Conservation (phyloP, 2,329 filamentous ascomycete species). For the Massarina eburnea region DNA sequence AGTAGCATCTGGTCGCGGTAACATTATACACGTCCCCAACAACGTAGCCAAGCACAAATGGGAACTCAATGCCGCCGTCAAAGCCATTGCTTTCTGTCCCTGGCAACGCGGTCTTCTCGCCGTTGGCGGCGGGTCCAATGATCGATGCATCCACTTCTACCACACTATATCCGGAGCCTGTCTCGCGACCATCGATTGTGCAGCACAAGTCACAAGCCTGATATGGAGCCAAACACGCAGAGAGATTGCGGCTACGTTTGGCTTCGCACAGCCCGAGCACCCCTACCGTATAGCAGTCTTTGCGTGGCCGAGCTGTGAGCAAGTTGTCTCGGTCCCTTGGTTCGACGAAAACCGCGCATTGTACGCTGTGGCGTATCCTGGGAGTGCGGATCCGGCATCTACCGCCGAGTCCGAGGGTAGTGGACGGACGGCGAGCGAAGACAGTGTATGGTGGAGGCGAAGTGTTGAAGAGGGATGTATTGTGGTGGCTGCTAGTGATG, state of each 20-base stretch:
- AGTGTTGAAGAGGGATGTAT: constrained; percentile 76
- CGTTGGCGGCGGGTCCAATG: constrained; percentile 89
- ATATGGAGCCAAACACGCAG: constrained; percentile 84
- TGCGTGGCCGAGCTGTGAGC: constrained; percentile 87
- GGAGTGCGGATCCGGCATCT: constrained; percentile 51
- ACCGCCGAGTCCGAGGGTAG: constrained; percentile 4
- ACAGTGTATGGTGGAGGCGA: constrained; percentile 57
- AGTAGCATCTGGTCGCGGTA: constrained; percentile 32
- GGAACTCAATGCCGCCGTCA: constrained; percentile 83
- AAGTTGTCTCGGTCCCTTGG: constrained; percentile 85
- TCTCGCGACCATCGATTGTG: constrained; percentile 87
- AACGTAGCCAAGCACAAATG: constrained; percentile 71
- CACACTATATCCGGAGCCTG: constrained; percentile 81
- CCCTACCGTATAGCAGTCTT: constrained; percentile 88
- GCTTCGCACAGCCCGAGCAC: constrained; percentile 89
- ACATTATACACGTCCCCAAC: constrained; percentile 50
- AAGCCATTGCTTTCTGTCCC: constrained; percentile 94
- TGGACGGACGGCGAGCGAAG: constrained; percentile 48
- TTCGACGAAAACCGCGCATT: constrained; percentile 76
- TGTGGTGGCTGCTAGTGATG: constrained; percentile 87
- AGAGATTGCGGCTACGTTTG: constrained; percentile 92
- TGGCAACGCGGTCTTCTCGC: constrained; percentile 88
- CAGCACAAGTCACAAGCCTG: constrained; percentile 88
- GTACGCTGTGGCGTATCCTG: constrained; percentile 84
- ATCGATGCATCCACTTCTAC: constrained; percentile 95